Evolutionary conservation across 2,329 filamentous ascomycete species (phyloP).

Genomic region (Ramularia collo-cygni): DNA sequence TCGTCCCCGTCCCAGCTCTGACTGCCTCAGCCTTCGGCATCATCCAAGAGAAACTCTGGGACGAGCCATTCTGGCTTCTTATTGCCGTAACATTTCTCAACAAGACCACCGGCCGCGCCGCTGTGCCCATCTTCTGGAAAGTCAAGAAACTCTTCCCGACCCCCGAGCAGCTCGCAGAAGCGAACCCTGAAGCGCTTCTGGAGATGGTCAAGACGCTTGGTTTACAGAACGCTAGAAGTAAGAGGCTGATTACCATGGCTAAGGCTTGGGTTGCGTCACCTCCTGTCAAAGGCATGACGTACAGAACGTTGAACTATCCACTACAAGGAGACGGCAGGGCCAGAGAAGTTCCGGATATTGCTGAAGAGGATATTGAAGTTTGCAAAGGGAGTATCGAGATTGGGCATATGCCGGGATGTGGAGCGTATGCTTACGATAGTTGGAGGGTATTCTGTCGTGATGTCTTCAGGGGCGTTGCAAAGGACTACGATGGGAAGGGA

Average conservation of each 20-base stretch:
- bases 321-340: constrained; percentile 43
- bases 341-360: constrained; percentile 35
- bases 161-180: constrained; percentile 54
- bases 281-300: constrained; percentile 53
- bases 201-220: constrained; percentile 64
- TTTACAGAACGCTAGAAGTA: constrained; percentile 60
- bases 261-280: constrained; percentile 59
- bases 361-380: constrained; percentile 40
- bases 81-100: constrained; percentile 81
- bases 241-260: constrained; percentile 63
- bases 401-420: constrained; percentile 69
- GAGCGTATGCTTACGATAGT: constrained; percentile 77
- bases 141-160: constrained; percentile 65
- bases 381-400: constrained; percentile 67
- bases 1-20: constrained; percentile 59
- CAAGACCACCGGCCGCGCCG: constrained; percentile 64
- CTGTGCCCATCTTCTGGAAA: constrained; percentile 67
- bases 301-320: constrained; percentile 52
- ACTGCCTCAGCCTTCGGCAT: constrained; percentile 62
- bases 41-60: constrained; percentile 71
- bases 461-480: constrained; percentile 57
- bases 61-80: constrained; percentile 71
- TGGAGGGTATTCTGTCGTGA: constrained; percentile 94
- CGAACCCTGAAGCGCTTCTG: constrained; percentile 50
- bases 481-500: constrained; percentile 58